Evolutionary conservation across 345 rosid genomes (phyloP).

Genomic region (Euphorbia pulcherrima): DNA sequence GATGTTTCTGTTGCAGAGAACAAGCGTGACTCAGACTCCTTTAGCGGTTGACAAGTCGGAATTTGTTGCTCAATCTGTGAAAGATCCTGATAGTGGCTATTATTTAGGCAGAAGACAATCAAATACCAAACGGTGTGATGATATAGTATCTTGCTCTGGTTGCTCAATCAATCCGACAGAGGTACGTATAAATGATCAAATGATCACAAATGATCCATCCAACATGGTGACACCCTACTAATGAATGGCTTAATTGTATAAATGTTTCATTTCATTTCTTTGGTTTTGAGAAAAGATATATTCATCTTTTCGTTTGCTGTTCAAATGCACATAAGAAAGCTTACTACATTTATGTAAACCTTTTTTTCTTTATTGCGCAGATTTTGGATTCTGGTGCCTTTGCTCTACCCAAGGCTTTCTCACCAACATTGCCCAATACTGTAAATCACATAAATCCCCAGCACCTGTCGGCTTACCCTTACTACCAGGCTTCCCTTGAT

Average conservation of each 20-base stretch:
- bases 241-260: background rate
- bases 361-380: constrained; percentile 19
- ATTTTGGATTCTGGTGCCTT: constrained; percentile 20
- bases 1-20: constrained; percentile 23
- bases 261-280: background rate
- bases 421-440: constrained; percentile 18
- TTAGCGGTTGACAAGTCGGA: constrained; percentile 9
- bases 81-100: constrained; percentile 15
- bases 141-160: constrained; percentile 23
- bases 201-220: background rate
- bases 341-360: background rate
- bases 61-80: constrained; percentile 20
- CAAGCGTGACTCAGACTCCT: constrained; percentile 15
- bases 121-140: constrained; percentile 24
- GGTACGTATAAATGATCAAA: constrained; percentile 28
- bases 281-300: background rate
- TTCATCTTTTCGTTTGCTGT: background rate
- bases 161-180: constrained; percentile 26
- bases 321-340: background rate
- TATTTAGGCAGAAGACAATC: constrained; percentile 21
- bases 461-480: constrained; percentile 15
- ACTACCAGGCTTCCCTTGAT: constrained; percentile 17
- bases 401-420: constrained; percentile 14
- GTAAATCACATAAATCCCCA: constrained; percentile 16
- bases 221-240: background rate